Conservation (phyloP, 2,329 filamentous ascomycete genomes). For the Trichoderma endophyticum region DNA sequence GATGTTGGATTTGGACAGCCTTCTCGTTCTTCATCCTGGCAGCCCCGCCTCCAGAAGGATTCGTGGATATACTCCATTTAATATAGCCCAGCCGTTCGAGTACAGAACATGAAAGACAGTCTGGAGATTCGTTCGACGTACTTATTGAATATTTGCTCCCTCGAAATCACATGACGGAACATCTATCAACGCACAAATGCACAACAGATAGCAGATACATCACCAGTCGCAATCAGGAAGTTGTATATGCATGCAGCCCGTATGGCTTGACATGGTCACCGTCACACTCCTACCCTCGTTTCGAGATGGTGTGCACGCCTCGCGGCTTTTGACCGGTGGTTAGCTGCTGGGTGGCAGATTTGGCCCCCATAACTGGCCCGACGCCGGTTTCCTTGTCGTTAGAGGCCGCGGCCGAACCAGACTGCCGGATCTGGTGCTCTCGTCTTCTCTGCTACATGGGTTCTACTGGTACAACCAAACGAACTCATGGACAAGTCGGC, state of each 20-base stretch:
- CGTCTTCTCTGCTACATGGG: conserved; percentile 11
- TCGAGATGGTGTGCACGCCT: not conserved
- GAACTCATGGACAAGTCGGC: not conserved
- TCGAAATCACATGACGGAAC: not conserved
- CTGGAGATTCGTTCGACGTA: not conserved
- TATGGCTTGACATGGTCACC: not conserved
- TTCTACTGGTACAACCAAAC: not conserved
- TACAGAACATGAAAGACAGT: not conserved
- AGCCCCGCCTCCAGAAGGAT: not conserved
- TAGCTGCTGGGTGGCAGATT: conserved; percentile 6
- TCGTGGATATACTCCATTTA: not conserved
- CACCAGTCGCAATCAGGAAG: conserved; percentile 4
- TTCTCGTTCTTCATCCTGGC: not conserved
- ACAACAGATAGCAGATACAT: not conserved
- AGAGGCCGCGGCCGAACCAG: conserved; percentile 15
- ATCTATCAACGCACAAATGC: not conserved
- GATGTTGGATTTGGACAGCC: not conserved
- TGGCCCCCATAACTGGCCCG: not conserved
- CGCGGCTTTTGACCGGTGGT: not conserved
- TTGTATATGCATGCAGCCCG: not conserved
- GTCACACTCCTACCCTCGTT: not conserved
- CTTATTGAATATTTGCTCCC: not conserved
- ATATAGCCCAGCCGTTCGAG: not conserved
- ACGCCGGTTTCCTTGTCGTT: not conserved
- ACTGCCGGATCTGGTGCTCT: conserved; percentile 17